These are phyloP conservation scores for Fusarium nematophilum DNA, from an alignment of 2,329 filamentous ascomycete genomes.

Conservation along the genomic window DNA sequence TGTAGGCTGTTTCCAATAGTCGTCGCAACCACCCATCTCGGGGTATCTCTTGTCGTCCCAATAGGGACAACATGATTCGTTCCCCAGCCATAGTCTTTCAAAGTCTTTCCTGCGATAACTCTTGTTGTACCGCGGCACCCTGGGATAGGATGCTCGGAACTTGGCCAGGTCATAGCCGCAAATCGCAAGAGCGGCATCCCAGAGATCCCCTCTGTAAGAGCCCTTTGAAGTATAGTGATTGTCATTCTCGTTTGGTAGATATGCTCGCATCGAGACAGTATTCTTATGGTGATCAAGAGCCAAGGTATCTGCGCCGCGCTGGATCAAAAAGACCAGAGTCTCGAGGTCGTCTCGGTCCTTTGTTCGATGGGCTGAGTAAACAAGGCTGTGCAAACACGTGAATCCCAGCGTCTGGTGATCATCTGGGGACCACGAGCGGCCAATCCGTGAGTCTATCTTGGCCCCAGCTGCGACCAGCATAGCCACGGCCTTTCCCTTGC, in stretches of 20 bases:
- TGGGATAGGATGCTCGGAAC: slow-evolving; percentile 1
- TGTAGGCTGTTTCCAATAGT: slow-evolving; percentile 14
- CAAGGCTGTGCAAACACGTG: slow-evolving; percentile 7
- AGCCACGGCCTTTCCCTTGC: slow-evolving; percentile 6
- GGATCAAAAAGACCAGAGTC: not conserved
- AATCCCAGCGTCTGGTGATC: slow-evolving; percentile 10
- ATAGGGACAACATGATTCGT: slow-evolving; percentile 21
- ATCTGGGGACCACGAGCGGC: slow-evolving; percentile 15
- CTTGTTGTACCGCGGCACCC: slow-evolving; percentile 12
- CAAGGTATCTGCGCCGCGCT: not conserved
- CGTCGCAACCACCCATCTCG: not conserved
- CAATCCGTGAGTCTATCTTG: not conserved
- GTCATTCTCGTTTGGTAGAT: slow-evolving; percentile 5
- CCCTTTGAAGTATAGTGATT: slow-evolving; percentile 14
- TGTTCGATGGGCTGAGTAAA: slow-evolving; percentile 1
- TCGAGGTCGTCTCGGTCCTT: slow-evolving; percentile 1
- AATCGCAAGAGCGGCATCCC: slow-evolving; percentile 18
- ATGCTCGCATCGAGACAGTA: slow-evolving; percentile 6
- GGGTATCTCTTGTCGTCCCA: slow-evolving; percentile 22
- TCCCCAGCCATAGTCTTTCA: slow-evolving; percentile 19
- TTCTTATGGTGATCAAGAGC: slow-evolving; percentile 6
- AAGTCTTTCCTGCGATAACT: slow-evolving; percentile 21
- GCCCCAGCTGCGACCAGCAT: slow-evolving; percentile 6
- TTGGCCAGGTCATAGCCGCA: slow-evolving; percentile 4
- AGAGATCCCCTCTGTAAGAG: slow-evolving; percentile 26